Evolutionary conservation across 2,329 filamentous ascomycete species (phyloP), one percentile per base, ranked within the genome.

Genomic region (Fusarium begoniae): DNA sequence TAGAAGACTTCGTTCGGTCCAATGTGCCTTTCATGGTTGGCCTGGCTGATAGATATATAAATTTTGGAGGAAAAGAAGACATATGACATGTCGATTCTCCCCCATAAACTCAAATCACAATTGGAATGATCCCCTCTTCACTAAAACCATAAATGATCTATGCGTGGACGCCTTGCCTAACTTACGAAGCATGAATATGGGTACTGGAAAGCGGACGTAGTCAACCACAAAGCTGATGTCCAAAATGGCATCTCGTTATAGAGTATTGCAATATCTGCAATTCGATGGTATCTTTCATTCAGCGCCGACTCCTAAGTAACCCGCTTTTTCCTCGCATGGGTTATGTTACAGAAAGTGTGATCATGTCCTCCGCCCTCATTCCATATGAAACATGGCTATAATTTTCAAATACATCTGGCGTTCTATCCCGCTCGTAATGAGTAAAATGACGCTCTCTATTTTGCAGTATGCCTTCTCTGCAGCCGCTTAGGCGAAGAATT

Each of bases 401-500:
- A 56, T 68, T 77, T 63, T 56, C 62, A 70, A 63, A 51, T 61
- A 40, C 53, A 63, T 56, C 43, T 70, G 68, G 68, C 62, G 44
- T 76, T 68, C 58, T 62, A 63, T 72, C 41, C 32, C 57, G 66
- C 62, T 66, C 50, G 13, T 24, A 37, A 53, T 38, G 66, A 37
- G 48, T 56, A 69, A 74, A 65, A 59, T 32, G 32, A 70, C 58
- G 55, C 51, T 56, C 40, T 63, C 54, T 58, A 66, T 64, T 56
- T 65, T 59, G 15, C 37, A 24, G 20, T 30, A 30, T 56, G 28
- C 41, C 58, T 55, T 48, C 65, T 24, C n/a, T 35, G 43, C 20
- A 24, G 32, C 38, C 50, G 18, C 40, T 69, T 79, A 91, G 45
- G 86, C 82, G 81, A 98, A 98, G 84, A 97, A 96, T 86, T 97